A percentile compares a stretch with the other conserved stretches of the same genome.
Evolutionary conservation across 2,329 filamentous ascomycete genomes (phyloP).

Genomic region (Alternaria novae-zelandiae): DNA sequence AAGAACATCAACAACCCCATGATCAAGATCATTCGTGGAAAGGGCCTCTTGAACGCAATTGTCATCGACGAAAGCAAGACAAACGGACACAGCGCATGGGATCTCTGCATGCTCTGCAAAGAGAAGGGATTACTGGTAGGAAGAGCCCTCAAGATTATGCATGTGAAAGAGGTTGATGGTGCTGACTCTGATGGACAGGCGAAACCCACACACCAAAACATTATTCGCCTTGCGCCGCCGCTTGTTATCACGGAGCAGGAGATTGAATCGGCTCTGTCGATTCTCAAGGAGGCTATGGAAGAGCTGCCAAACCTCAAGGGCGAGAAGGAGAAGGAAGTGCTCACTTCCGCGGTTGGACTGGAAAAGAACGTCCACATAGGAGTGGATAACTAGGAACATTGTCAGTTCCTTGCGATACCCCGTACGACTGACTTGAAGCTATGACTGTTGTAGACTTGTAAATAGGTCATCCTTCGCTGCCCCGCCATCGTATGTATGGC

Average conservation of each 20-base stretch:
- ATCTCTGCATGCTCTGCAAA: slow-evolving; percentile 94
- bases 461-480: neutral
- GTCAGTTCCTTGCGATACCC: slow-evolving; percentile 24
- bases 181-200: slow-evolving; percentile 64
- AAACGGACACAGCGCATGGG: slow-evolving; percentile 88
- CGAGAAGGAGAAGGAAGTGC: slow-evolving; percentile 57
- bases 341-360: slow-evolving; percentile 45
- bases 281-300: slow-evolving; percentile 80
- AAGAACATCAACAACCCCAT: slow-evolving; percentile 77
- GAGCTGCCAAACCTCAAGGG: slow-evolving; percentile 77
- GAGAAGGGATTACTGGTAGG: slow-evolving; percentile 90
- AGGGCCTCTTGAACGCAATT: slow-evolving; percentile 93
- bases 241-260: slow-evolving; percentile 91
- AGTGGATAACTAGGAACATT: slow-evolving; percentile 58
- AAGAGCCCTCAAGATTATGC: slow-evolving; percentile 50
- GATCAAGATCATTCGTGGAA: slow-evolving; percentile 83
- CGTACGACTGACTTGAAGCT: neutral
- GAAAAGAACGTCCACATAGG: slow-evolving; percentile 69
- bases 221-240: slow-evolving; percentile 96
- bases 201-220: slow-evolving; percentile 98
- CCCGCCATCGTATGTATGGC: neutral
- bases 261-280: slow-evolving; percentile 75
- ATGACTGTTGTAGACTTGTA: neutral
- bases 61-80: slow-evolving; percentile 92
- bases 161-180: slow-evolving; percentile 33